These are phyloP conservation scores for Xylaria sp. DNA, from an alignment of 2,329 filamentous ascomycete species.

Conservation along the genomic window DNA sequence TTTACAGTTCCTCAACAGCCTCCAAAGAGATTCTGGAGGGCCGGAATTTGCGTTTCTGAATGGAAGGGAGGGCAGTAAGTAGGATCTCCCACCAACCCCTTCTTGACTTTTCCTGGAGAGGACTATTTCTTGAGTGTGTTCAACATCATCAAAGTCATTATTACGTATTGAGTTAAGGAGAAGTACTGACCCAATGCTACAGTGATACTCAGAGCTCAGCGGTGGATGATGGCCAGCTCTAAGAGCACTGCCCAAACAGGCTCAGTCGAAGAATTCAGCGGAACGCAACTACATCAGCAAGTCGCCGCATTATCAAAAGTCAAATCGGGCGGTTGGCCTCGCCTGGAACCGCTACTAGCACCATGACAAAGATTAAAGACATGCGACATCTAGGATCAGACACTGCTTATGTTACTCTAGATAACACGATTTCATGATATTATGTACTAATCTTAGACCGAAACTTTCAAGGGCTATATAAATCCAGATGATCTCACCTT, in stretches of 20 bases:
- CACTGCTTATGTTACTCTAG: too few species aligned
- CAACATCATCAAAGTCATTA: not conserved
- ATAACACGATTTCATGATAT: too few species aligned
- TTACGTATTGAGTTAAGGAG: not conserved
- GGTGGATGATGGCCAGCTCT: conserved; percentile 35
- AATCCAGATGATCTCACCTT: too few species aligned
- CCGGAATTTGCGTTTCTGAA: conserved; percentile 22
- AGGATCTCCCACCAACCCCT: not conserved
- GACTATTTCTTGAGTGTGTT: not conserved
- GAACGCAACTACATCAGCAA: too few species aligned
- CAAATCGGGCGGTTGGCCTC: too few species aligned
- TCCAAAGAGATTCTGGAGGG: conserved; percentile 26
- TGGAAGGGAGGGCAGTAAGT: conserved; percentile 33
- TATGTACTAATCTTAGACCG: too few species aligned
- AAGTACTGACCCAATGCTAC: not conserved
- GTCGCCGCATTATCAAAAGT: too few species aligned
- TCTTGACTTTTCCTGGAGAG: not conserved
- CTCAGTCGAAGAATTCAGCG: too few species aligned
- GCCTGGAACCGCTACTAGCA: too few species aligned
- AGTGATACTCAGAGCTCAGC: conserved; percentile 34
- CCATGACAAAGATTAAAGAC: too few species aligned
- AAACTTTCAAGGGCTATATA: too few species aligned
- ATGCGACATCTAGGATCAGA: too few species aligned
- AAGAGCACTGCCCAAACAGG: not conserved
- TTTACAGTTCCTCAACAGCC: conserved; percentile 29